phyloP scores from a whole-genome alignment of 768 basidiomycete species.

The Kwoniella dejecticola region DNA sequence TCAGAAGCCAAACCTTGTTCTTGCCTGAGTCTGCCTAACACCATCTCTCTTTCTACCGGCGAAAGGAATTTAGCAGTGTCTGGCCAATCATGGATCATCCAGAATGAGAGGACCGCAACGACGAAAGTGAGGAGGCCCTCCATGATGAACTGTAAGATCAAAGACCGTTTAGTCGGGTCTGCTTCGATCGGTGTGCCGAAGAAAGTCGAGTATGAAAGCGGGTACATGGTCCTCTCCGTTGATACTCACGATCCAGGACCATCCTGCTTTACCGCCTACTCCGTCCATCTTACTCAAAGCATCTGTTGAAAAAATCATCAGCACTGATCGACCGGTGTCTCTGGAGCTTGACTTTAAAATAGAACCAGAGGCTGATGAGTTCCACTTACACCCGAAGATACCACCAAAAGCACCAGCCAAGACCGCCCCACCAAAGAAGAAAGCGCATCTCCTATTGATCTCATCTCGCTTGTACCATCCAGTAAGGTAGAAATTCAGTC shows the following conservation, averaged over 20 bases:
- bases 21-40: conserved; percentile 55
- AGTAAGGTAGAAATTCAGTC: conserved; percentile 52
- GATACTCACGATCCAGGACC: conserved; percentile 48
- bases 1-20: conserved; percentile 58
- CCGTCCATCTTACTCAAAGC: conserved; percentile 48
- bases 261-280: conserved; percentile 54
- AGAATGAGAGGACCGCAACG: conserved; percentile 48
- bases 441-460: conserved; percentile 42
- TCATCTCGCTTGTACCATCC: conserved; percentile 54
- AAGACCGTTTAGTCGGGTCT: neutral
- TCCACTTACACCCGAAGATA: conserved; percentile 50
- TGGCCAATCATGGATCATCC: conserved; percentile 62
- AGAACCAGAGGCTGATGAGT: neutral
- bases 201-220: too few species aligned
- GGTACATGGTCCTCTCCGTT: too few species aligned
- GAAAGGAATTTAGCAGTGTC: conserved; percentile 60
- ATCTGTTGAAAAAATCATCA: neutral
- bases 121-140: conserved; percentile 57
- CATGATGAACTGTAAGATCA: conserved; percentile 36
- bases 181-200: too few species aligned
- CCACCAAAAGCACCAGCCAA: conserved; percentile 55
- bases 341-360: too few species aligned
- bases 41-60: conserved; percentile 58
- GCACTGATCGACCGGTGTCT: neutral
- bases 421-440: conserved; percentile 54